Percentiles rank a stretch among this genome's conserved stretches.
phyloP scores from a whole-genome alignment of 2,329 filamentous ascomycete genomes.

The Simplicillium sp. region DNA sequence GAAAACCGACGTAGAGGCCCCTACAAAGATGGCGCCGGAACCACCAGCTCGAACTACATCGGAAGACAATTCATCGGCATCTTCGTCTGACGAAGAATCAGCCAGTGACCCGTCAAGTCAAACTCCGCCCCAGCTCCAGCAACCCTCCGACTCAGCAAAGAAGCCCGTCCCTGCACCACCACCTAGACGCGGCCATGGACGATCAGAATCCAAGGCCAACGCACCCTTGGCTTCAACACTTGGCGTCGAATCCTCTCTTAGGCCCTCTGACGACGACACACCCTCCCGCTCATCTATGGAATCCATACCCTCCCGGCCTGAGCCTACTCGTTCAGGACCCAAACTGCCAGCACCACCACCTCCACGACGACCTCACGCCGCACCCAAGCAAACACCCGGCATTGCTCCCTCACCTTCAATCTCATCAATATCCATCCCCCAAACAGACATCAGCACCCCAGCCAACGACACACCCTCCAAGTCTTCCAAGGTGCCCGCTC shows the following conservation, averaged over 20 bases:
- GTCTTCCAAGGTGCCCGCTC: slow-evolving; percentile 14
- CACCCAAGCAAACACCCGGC: slow-evolving; percentile 18
- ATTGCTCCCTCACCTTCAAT: slow-evolving; percentile 10
- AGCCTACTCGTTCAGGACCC: slow-evolving; percentile 30
- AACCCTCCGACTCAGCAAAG: slow-evolving; percentile 18
- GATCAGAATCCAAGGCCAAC: slow-evolving; percentile 31
- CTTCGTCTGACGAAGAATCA: slow-evolving; percentile 13
- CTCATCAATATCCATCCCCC: slow-evolving; percentile 6
- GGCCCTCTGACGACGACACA: slow-evolving; percentile 23
- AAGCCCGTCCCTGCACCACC: slow-evolving; percentile 41
- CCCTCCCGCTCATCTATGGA: slow-evolving; percentile 39
- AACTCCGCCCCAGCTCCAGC: slow-evolving; percentile 28
- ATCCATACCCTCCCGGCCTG: slow-evolving; percentile 36
- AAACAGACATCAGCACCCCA: slow-evolving; percentile 1
- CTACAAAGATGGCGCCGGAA: slow-evolving; percentile 9
- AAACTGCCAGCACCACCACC: slow-evolving; percentile 44
- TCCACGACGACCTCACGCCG: slow-evolving; percentile 37
- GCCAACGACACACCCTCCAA: slow-evolving; percentile 2
- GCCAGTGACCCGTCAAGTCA: slow-evolving; percentile 27
- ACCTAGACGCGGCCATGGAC: slow-evolving; percentile 35
- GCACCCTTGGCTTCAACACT: background rate
- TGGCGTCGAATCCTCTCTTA: slow-evolving; percentile 10
- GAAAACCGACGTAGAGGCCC: slow-evolving; percentile 25
- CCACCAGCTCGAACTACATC: slow-evolving; percentile 17
- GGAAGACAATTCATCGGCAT: slow-evolving; percentile 18